Conservation (phyloP, 1,284 basidiomycete genomes). For the Apiotrichum siamense region DNA sequence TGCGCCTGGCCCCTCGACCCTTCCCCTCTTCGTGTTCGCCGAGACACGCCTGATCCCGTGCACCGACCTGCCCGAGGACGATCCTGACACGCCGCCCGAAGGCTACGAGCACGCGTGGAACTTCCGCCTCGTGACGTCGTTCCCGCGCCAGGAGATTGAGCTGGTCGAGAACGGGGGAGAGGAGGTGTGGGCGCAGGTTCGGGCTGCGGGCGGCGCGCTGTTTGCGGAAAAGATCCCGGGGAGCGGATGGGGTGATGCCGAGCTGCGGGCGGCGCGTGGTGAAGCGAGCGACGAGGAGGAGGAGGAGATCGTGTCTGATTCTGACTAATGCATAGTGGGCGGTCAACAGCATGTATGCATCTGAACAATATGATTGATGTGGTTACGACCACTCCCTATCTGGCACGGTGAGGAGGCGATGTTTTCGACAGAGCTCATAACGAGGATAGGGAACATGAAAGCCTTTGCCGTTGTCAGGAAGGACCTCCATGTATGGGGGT, state of each 20-base stretch:
- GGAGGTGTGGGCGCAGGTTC: constrained; percentile 36
- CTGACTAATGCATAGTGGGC: constrained; percentile 6
- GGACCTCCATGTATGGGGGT: too few species aligned
- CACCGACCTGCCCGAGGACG: constrained; percentile 14
- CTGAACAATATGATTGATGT: not conserved
- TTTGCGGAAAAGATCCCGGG: constrained; percentile 41
- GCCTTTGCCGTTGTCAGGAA: too few species aligned
- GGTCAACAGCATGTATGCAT: not conserved
- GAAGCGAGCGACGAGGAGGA: constrained; percentile 21
- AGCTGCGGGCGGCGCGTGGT: constrained; percentile 8
- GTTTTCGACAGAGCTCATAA: too few species aligned
- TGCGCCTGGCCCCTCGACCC: constrained; percentile 22
- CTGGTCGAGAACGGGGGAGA: constrained; percentile 26
- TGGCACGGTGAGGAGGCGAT: too few species aligned
- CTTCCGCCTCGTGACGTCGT: constrained; percentile 39
- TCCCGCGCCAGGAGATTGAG: constrained; percentile 37
- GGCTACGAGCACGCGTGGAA: constrained; percentile 31
- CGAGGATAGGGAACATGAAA: too few species aligned
- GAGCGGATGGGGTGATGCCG: constrained; percentile 28
- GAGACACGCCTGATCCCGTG: constrained; percentile 40
- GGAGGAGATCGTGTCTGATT: constrained; percentile 22
- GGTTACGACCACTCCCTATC: too few species aligned
- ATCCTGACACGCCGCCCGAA: constrained; percentile 34
- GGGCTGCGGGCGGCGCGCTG: constrained; percentile 39
- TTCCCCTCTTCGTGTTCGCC: constrained; percentile 39